Evolutionary conservation across 345 rosid species (phyloP), one percentile per base, ranked within the genome.

Genomic region (Sisymbrium irio): DNA sequence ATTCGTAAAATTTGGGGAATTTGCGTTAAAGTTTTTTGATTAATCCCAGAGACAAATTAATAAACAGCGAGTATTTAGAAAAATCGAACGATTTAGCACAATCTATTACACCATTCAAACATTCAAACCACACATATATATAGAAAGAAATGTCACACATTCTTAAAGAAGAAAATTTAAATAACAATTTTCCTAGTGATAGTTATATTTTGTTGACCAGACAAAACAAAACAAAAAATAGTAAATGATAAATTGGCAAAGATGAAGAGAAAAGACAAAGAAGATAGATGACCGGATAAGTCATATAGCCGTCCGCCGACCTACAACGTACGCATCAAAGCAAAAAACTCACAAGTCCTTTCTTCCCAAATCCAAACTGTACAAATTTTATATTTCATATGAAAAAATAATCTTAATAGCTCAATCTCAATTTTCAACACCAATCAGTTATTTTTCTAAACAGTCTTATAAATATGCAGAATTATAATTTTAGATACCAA

Each of bases 261-360:
- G 10, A 6, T 35, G 61, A 51, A 7, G 60, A 41, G 74, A 22
- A 22, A 22, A 22, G 25, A 75, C 78, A 75, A 75, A 68, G 63
- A 61, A 75, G 69, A 75, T 60, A 15, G 49, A 74, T 67, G 72
- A 74, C 61, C 67, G 33, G 51, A 60, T 59, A 60, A 60, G 69
- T 75, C 54, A 60, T 63, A 61, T 53, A 75, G 49, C 56, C 74
- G 63, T 75, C 69, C 79, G 79, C 79, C 79, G 79, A 67, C 79
- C 79, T 60, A 75, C 12, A 15, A 75, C 69, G 63, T 68, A 75
- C 57, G 33, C 63, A 61, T 67, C 74, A 51, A 41, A 41, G 3
- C 56, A 67, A 67, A 42, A 42, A 10, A 51, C 68, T 59, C 39
- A 9, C 36, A 30, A 67, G 68, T 75, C 73, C 20, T 41, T 49